Conservation (phyloP, 2,329 filamentous ascomycete species). For the Aureobasidium sp. region DNA sequence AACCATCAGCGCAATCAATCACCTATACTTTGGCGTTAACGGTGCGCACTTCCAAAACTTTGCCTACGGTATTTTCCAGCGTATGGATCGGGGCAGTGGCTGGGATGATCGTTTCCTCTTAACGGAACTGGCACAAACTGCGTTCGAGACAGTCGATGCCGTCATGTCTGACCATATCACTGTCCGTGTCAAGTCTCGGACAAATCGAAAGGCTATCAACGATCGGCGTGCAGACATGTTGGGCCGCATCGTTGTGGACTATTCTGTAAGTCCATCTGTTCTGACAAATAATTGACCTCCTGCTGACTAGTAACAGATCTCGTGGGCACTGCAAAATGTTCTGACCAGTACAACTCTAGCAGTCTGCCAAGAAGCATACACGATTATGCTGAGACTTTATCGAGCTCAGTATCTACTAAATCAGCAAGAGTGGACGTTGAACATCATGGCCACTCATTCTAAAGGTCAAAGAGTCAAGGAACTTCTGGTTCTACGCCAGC, state of each 20-base stretch:
- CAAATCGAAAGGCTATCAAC: not conserved
- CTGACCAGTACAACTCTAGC: constrained; percentile 56
- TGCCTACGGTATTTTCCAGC: constrained; percentile 62
- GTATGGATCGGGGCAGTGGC: constrained; percentile 52
- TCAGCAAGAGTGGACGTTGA: constrained; percentile 18
- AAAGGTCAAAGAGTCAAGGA: not conserved
- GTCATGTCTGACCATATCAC: constrained; percentile 56
- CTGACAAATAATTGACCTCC: not conserved
- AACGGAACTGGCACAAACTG: constrained; percentile 67
- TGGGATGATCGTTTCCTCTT: constrained; percentile 81
- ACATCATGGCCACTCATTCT: not conserved
- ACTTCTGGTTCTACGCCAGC: constrained; percentile 46
- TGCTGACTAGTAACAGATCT: constrained; percentile 25
- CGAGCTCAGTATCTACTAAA: constrained; percentile 58
- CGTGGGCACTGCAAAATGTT: constrained; percentile 61
- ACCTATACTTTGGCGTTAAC: constrained; percentile 69
- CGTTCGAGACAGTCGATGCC: constrained; percentile 47
- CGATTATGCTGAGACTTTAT: constrained; percentile 68
- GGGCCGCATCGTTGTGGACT: constrained; percentile 56
- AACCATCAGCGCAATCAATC: constrained; percentile 58
- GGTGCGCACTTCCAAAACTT: constrained; percentile 60
- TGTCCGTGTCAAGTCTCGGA: constrained; percentile 28
- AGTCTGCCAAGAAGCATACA: constrained; percentile 65
- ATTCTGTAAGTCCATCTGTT: constrained; percentile 50
- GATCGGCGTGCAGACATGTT: constrained; percentile 29